phyloP scores from a whole-genome alignment of 1,284 basidiomycete genomes.

The Microbotryomycetes sp. region DNA sequence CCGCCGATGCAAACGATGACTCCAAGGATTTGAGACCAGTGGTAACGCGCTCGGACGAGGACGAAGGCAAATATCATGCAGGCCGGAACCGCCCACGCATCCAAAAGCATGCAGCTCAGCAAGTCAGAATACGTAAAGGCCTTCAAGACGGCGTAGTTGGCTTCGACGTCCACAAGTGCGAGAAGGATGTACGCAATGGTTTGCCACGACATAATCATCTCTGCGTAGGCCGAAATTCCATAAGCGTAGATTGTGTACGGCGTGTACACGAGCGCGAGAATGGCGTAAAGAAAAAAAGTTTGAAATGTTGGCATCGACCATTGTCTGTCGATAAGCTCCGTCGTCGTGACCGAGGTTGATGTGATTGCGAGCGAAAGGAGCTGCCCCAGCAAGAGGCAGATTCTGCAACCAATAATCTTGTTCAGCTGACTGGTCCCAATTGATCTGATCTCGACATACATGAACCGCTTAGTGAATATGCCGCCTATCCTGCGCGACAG shows the following conservation, averaged over 20 bases:
- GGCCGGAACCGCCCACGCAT: constrained; percentile 76
- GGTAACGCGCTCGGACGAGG: constrained; percentile 68
- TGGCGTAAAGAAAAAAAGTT: constrained; percentile 73
- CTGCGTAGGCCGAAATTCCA: constrained; percentile 66
- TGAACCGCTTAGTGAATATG: constrained; percentile 64
- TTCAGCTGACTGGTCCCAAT: constrained; percentile 19
- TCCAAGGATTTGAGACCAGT: constrained; percentile 68
- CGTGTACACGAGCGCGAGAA: constrained; percentile 64
- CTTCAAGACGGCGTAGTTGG: constrained; percentile 75
- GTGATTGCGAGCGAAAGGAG: constrained; percentile 75
- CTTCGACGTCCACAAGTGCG: constrained; percentile 49
- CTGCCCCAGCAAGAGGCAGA: constrained; percentile 54
- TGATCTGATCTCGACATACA: constrained; percentile 52
- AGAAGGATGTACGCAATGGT: constrained; percentile 83
- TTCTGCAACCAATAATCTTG: too few relatives aligned
- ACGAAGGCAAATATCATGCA: constrained; percentile 73
- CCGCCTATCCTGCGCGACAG: constrained; percentile 57
- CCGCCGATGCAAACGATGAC: constrained; percentile 65
- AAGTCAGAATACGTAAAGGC: constrained; percentile 80
- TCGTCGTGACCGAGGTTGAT: constrained; percentile 62
- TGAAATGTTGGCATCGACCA: constrained; percentile 61
- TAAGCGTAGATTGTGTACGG: constrained; percentile 79
- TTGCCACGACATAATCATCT: constrained; percentile 55
- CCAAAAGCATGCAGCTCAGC: constrained; percentile 75
- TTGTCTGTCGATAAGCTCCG: constrained; percentile 2